Evolutionary conservation across 768 basidiomycete genomes (phyloP).

Genomic region (Multifurca ochricompacta): DNA sequence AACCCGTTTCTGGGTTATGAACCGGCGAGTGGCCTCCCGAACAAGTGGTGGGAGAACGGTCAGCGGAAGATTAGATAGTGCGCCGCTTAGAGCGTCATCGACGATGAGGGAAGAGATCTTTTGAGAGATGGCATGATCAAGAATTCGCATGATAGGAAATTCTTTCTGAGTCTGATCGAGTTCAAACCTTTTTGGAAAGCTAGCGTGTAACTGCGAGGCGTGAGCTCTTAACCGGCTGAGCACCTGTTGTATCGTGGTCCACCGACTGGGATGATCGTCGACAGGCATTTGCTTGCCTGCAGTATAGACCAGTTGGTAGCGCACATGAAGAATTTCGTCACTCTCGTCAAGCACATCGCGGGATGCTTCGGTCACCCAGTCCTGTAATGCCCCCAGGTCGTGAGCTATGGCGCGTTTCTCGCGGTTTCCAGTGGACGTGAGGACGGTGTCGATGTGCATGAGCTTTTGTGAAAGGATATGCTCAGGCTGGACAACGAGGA

Average conservation of each 20-base stretch:
- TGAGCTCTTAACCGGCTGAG: conserved; percentile 27
- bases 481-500: conserved; percentile 45
- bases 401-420: not conserved
- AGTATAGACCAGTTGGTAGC: conserved; percentile 43
- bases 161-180: not conserved
- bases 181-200: not conserved
- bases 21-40: not conserved
- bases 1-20: not conserved
- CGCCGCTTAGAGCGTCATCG: not conserved
- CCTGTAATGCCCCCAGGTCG: not conserved
- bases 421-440: not conserved
- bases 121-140: not conserved
- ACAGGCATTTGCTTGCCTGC: conserved; percentile 31
- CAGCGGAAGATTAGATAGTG: not conserved
- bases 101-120: not conserved
- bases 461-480: conserved; percentile 46
- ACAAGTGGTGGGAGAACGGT: not conserved
- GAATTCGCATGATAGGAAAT: conserved; percentile 5
- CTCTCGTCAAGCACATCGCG: conserved; percentile 15
- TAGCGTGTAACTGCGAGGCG: not conserved
- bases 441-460: conserved; percentile 35
- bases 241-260: conserved; percentile 35
- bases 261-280: conserved; percentile 37
- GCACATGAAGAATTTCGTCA: conserved; percentile 35
- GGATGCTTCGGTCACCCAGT: not conserved